A percentile compares a stretch with the other conserved stretches of the same genome.
These are phyloP conservation scores for Neoboletus brunneissimus DNA, from an alignment of 768 basidiomycete species.

Conservation along the genomic window DNA sequence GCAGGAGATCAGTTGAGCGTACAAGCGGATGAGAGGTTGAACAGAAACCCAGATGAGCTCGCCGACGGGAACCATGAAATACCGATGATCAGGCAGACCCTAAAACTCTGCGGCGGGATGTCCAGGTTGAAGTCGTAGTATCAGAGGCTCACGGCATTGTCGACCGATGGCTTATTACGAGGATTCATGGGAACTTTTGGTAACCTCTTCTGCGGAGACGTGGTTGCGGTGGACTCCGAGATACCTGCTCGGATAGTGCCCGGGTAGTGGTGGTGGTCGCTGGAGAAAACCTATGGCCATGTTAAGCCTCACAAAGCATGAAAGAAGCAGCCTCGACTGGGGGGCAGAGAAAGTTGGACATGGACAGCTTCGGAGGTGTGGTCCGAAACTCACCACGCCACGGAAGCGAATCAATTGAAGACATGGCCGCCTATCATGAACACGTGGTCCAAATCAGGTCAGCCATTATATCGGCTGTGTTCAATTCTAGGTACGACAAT, in stretches of 20 bases:
- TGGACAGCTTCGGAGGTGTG: background rate
- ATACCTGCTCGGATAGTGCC: background rate
- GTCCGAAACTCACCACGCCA: background rate
- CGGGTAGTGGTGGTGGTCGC: background rate
- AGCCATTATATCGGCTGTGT: background rate
- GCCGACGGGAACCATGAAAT: conserved; percentile 34
- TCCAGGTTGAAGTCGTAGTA: conserved; percentile 2
- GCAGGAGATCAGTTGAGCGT: conserved; percentile 22
- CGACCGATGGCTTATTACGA: background rate
- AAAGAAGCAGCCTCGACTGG: background rate
- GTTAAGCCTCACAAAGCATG: background rate
- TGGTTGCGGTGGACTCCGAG: no score
- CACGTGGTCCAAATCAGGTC: background rate
- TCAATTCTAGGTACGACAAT: background rate
- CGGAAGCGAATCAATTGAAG: background rate
- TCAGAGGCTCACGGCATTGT: conserved; percentile 1
- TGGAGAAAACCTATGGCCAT: background rate
- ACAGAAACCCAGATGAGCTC: conserved; percentile 62
- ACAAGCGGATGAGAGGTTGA: conserved; percentile 60
- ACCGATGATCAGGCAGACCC: background rate
- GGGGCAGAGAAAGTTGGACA: background rate
- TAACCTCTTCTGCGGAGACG: background rate
- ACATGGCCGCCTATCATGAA: background rate
- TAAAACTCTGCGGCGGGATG: background rate
- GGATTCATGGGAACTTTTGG: background rate